phyloP scores from a whole-genome alignment of 257 asterid species.

The Solanum chilense region DNA sequence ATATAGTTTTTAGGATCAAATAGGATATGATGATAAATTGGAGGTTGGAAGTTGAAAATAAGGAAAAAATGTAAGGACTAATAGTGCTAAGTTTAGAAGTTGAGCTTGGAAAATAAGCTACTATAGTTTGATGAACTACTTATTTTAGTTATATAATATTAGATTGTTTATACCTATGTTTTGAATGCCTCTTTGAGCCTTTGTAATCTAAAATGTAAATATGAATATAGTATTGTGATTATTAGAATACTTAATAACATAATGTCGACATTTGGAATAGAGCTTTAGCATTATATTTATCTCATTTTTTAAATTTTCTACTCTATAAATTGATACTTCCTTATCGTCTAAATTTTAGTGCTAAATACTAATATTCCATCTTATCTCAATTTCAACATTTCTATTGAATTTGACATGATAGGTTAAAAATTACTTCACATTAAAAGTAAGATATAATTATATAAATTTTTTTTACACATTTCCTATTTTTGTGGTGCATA shows the following conservation, averaged over 20 bases:
- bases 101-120: slow-evolving; percentile 5
- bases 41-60: slow-evolving; percentile 21
- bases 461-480: background rate
- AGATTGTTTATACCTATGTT: background rate
- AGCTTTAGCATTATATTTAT: background rate
- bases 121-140: background rate
- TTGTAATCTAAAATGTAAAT: background rate
- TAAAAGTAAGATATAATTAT: no score
- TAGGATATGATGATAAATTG: slow-evolving; percentile 4
- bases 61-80: slow-evolving; percentile 13
- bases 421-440: background rate
- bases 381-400: background rate
- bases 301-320: background rate
- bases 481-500: no score
- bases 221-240: background rate
- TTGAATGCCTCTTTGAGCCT: background rate
- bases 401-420: background rate
- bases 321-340: background rate
- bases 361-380: background rate
- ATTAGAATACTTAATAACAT: background rate
- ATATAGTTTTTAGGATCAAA: background rate
- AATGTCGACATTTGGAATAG: background rate
- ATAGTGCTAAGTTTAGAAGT: background rate
- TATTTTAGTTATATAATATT: background rate
- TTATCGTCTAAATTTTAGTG: background rate